Evolutionary conservation across 768 basidiomycete species (phyloP).

Genomic region (Tulasnella sp.): DNA sequence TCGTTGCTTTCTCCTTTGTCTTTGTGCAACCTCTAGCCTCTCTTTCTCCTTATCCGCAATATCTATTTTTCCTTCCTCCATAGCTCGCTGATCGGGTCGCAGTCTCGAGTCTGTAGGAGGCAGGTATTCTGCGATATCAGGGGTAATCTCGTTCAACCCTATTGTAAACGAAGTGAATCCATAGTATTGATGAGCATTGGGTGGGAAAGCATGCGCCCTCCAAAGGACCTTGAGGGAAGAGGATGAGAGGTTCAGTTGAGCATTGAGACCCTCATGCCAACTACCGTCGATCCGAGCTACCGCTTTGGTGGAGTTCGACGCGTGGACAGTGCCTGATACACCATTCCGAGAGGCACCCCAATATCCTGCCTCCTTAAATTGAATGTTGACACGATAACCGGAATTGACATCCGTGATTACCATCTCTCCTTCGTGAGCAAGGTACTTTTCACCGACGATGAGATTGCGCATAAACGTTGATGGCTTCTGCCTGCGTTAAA

Average conservation of each 20-base stretch:
- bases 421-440: constrained; percentile 76
- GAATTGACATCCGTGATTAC: constrained; percentile 50
- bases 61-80: constrained; percentile 65
- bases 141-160: constrained; percentile 67
- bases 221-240: constrained; percentile 65
- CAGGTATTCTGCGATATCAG: constrained; percentile 46
- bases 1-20: constrained; percentile 51
- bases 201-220: constrained; percentile 61
- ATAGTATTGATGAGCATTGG: constrained; percentile 57
- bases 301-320: constrained; percentile 32
- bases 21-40: constrained; percentile 62
- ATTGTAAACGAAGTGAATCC: constrained; percentile 74
- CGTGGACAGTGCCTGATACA: constrained; percentile 46
- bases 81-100: constrained; percentile 68
- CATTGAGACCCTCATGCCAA: constrained; percentile 77
- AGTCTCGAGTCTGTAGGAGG: constrained; percentile 73
- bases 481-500: constrained; percentile 54
- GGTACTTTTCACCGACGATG: constrained; percentile 81
- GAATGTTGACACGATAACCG: constrained; percentile 49
- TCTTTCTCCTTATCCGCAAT: constrained; percentile 59
- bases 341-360: constrained; percentile 61
- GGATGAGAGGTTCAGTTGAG: constrained; percentile 40
- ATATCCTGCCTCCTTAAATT: constrained; percentile 78
- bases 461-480: constrained; percentile 82
- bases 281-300: constrained; percentile 66